Evolutionary conservation across 139 green algal species (phyloP).

Genomic region (Marvania coccoides): DNA sequence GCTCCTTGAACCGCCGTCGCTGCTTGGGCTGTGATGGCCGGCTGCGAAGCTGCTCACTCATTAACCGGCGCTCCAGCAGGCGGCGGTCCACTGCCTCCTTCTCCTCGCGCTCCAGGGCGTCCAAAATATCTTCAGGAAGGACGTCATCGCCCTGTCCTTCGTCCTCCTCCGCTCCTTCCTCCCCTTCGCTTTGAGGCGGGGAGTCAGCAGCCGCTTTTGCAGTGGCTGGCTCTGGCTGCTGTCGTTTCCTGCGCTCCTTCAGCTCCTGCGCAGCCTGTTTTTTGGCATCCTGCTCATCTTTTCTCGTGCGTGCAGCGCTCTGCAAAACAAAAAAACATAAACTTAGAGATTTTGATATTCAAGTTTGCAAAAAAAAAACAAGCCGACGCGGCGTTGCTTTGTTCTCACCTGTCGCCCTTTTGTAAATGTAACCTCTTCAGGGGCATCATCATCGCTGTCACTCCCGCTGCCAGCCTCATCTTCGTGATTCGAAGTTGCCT

Average conservation of each 20-base stretch:
- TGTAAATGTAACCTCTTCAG: conserved; percentile 7
- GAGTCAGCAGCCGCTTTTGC: not conserved
- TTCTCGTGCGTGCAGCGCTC: not conserved
- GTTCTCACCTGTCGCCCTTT: conserved; percentile 1
- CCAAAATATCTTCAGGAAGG: conserved; percentile 1
- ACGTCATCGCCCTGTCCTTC: not conserved
- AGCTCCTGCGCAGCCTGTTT: not conserved
- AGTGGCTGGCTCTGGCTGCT: not conserved
- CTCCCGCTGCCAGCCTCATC: not conserved
- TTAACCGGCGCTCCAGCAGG: not conserved
- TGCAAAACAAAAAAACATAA: not conserved
- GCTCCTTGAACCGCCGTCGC: not conserved
- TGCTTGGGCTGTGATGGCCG: not conserved
- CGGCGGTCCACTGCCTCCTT: not conserved
- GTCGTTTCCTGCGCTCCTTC: not conserved
- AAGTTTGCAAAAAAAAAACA: not conserved
- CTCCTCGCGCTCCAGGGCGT: not conserved
- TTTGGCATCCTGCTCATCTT: not conserved
- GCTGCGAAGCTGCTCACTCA: conserved; percentile 5
- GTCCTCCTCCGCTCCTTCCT: not conserved
- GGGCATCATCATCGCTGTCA: conserved; percentile 2
- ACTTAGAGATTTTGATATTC: not conserved
- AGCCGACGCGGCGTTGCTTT: not conserved
- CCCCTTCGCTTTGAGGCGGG: not conserved
- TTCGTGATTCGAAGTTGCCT: not conserved